phyloP scores from a whole-genome alignment of 225 moss, liverwort and hornwort species.

The Marchantia polymorpha region DNA sequence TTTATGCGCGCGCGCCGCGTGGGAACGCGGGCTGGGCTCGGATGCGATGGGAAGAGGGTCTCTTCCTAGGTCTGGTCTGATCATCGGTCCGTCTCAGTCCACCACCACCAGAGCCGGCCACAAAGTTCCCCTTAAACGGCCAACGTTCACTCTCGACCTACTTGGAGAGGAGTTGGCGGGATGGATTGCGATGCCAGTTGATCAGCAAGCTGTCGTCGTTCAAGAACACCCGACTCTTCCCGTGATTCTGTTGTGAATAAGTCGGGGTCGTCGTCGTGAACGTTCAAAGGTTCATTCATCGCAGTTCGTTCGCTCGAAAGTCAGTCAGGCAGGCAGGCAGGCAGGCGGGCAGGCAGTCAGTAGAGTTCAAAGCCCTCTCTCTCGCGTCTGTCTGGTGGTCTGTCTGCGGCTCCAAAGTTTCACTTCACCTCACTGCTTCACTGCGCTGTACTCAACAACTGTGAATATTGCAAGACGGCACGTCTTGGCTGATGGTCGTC shows the following conservation, averaged over 20 bases:
- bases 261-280: background rate
- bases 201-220: too few relatives aligned
- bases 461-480: background rate
- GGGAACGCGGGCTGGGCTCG: background rate
- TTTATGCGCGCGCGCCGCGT: slow-evolving; percentile 26
- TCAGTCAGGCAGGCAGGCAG: too few relatives aligned
- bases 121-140: background rate
- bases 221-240: too few relatives aligned
- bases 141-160: background rate
- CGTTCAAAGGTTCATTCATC: background rate
- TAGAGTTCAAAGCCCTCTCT: background rate
- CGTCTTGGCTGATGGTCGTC: background rate
- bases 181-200: background rate
- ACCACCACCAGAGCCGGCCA: background rate
- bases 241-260: too few relatives aligned
- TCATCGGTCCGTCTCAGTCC: background rate
- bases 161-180: slow-evolving; percentile 3
- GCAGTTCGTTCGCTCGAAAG: too few relatives aligned
- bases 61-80: too few relatives aligned
- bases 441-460: background rate
- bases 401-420: background rate
- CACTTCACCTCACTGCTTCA: background rate
- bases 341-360: background rate
- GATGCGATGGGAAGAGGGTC: background rate
- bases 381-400: background rate